Evolutionary conservation across 257 asterid genomes (phyloP).

Genomic region (Paulownia fortunei): DNA sequence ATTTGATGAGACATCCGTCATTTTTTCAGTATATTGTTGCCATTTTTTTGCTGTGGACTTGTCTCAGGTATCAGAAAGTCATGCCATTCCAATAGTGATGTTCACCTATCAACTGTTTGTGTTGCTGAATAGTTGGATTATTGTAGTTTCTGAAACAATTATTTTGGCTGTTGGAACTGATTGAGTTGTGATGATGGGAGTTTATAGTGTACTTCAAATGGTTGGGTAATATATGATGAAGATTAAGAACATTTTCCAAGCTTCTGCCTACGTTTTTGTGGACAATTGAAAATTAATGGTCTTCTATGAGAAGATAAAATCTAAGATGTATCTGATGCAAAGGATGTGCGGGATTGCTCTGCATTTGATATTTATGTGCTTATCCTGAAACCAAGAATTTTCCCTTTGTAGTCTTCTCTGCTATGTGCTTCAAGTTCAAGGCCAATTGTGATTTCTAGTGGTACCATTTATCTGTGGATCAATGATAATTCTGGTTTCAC

Average conservation of each 20-base stretch:
- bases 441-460: conserved; percentile 6
- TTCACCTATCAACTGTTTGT: neutral
- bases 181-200: neutral
- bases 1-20: neutral
- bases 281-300: conserved; percentile 4
- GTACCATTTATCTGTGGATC: neutral
- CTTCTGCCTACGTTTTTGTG: conserved; percentile 5
- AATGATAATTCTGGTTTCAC: neutral
- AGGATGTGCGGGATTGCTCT: conserved; percentile 6
- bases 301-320: conserved; percentile 11
- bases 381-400: neutral
- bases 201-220: neutral
- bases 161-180: conserved; percentile 7
- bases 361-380: conserved; percentile 2
- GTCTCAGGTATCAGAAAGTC: neutral
- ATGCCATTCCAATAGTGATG: neutral
- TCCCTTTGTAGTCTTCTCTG: neutral
- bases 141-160: neutral
- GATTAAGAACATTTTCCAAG: conserved; percentile 12
- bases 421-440: conserved; percentile 20
- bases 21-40: neutral
- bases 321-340: conserved; percentile 18
- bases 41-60: neutral
- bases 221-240: neutral
- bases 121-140: neutral